A percentile compares a stretch with the other conserved stretches of the same genome.
phyloP scores from a whole-genome alignment of 2,329 filamentous ascomycete genomes.

The Alternaria atra region DNA sequence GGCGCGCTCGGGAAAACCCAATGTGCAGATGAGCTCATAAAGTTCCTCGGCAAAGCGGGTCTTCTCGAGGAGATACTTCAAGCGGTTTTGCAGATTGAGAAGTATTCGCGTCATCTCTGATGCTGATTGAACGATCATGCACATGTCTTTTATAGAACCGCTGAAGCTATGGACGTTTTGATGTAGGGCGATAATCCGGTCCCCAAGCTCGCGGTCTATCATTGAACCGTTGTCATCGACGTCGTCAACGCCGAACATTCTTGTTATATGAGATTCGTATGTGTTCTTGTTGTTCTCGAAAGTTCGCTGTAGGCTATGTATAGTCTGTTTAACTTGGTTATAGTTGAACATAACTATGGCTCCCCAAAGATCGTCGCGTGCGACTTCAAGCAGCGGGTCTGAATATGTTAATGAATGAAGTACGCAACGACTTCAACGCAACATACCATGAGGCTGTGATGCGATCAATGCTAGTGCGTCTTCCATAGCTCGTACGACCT shows the following conservation, averaged over 20 bases:
- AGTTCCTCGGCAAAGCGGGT: conserved; percentile 14
- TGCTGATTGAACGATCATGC: neutral
- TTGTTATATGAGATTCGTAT: conserved; percentile 6
- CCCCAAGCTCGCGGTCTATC: conserved; percentile 12
- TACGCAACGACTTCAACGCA: rapidly evolving
- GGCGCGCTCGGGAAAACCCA: conserved; percentile 18
- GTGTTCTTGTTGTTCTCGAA: neutral
- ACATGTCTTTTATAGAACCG: neutral
- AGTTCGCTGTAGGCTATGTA: neutral
- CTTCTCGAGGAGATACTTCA: conserved; percentile 14
- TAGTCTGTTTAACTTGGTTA: neutral
- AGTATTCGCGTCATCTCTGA: neutral
- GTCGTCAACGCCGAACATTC: conserved; percentile 13
- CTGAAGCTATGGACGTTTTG: neutral
- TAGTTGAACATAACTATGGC: neutral
- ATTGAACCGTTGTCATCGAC: neutral
- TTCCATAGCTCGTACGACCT: conserved; percentile 1
- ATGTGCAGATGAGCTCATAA: conserved; percentile 11
- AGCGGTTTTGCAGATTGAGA: neutral
- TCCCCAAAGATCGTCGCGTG: conserved; percentile 5
- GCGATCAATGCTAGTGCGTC: neutral
- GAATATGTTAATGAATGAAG: conserved; percentile 4
- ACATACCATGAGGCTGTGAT: neutral
- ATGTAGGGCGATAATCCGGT: conserved; percentile 1
- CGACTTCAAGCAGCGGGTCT: neutral